Conservation (phyloP, 352 stramenopile genomes). For the Aphanomyces cochlioides region DNA sequence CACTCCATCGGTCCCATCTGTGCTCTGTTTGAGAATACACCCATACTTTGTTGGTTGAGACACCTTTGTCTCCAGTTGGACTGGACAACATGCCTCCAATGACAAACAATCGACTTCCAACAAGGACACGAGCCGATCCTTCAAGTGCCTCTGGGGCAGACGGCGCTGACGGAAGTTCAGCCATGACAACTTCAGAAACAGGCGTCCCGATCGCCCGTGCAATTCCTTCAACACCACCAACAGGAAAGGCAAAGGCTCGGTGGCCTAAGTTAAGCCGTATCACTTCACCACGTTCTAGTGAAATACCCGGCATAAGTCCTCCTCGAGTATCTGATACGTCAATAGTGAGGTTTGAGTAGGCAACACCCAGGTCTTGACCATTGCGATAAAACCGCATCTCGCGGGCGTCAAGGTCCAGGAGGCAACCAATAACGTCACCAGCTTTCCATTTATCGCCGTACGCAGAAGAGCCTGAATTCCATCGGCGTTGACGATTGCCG, state of each 20-base stretch:
- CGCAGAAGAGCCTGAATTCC: slow-evolving; percentile 84
- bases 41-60: slow-evolving; percentile 62
- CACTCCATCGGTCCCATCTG: slow-evolving; percentile 68
- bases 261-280: slow-evolving; percentile 83
- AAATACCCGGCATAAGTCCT: slow-evolving; percentile 83
- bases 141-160: slow-evolving; percentile 43
- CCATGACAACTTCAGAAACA: slow-evolving; percentile 29
- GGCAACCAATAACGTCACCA: slow-evolving; percentile 88
- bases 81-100: slow-evolving; percentile 49
- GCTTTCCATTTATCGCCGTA: slow-evolving; percentile 90
- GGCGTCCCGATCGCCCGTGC: slow-evolving; percentile 50
- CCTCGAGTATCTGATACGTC: slow-evolving; percentile 45
- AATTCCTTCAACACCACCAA: slow-evolving; percentile 65
- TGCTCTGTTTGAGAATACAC: slow-evolving; percentile 49
- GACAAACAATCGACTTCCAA: slow-evolving; percentile 66
- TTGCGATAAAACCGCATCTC: slow-evolving; percentile 89
- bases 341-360: slow-evolving; percentile 67
- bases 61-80: slow-evolving; percentile 33
- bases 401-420: slow-evolving; percentile 71
- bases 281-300: slow-evolving; percentile 80
- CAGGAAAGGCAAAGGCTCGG: slow-evolving; percentile 70
- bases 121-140: slow-evolving; percentile 53
- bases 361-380: slow-evolving; percentile 74
- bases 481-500: slow-evolving; percentile 86
- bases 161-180: not conserved